Evolutionary conservation across 768 basidiomycete species (phyloP).

Genomic region (Krasilnikovozyma curviuscula): DNA sequence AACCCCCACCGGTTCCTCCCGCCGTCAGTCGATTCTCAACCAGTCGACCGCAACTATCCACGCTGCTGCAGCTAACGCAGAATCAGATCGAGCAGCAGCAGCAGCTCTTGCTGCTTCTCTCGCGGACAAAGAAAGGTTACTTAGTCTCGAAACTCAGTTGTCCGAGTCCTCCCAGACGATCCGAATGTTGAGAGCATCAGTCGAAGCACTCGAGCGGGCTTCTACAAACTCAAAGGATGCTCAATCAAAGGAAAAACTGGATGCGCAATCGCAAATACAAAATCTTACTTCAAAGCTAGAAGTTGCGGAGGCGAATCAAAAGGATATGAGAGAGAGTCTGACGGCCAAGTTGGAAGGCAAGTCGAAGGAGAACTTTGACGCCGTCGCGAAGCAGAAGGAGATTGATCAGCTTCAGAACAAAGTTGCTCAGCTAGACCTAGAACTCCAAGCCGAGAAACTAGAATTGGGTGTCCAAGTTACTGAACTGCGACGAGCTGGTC

Average conservation of each 20-base stretch:
- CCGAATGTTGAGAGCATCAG: constrained; percentile 4
- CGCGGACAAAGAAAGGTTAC: constrained; percentile 3
- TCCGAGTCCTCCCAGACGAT: background rate
- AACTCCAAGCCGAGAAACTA: constrained; percentile 39
- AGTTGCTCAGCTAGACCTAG: constrained; percentile 13
- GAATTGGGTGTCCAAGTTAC: constrained; percentile 60
- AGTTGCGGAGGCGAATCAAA: constrained; percentile 27
- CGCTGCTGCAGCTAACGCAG: background rate
- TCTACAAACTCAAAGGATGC: constrained; percentile 28
- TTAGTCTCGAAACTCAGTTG: constrained; percentile 9
- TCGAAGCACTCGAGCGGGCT: constrained; percentile 35
- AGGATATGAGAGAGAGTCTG: constrained; percentile 11
- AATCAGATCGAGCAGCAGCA: too few species aligned
- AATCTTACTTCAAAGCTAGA: constrained; percentile 13
- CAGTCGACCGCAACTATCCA: background rate
- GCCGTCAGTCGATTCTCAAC: too few species aligned
- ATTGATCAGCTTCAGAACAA: constrained; percentile 5
- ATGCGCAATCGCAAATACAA: constrained; percentile 31
- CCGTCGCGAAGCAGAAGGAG: constrained; percentile 4
- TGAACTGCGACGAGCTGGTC: constrained; percentile 68
- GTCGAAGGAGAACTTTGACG: constrained; percentile 6
- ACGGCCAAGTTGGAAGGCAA: constrained; percentile 18
- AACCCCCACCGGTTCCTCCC: too few species aligned
- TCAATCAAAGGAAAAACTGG: constrained; percentile 34
- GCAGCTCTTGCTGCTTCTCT: background rate